phyloP scores from a whole-genome alignment of 495 filamentous ascomycete genomes.

The Usnea hakonensis region DNA sequence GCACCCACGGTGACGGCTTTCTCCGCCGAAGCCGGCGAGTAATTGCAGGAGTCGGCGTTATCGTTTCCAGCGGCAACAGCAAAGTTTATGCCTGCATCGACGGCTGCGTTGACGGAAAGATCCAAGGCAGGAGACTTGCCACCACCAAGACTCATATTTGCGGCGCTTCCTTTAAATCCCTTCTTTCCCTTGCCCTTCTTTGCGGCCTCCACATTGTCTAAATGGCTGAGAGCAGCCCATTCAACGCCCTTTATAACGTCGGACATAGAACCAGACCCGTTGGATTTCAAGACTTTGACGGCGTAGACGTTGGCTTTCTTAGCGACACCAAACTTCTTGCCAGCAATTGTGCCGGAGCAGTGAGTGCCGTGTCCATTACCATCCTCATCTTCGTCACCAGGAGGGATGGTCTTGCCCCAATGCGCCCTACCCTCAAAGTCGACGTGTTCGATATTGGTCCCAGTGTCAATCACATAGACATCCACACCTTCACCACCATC shows the following conservation, averaged over 20 bases:
- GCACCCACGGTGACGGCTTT: constrained; percentile 96
- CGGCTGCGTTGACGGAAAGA: constrained; percentile 86
- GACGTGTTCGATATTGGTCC: constrained; percentile 85
- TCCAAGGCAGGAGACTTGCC: constrained; percentile 90
- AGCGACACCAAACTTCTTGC: constrained; percentile 97
- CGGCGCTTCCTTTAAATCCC: constrained; percentile 95
- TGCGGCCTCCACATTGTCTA: constrained; percentile 61
- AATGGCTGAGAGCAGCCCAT: constrained; percentile 76
- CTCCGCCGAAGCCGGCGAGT: constrained; percentile 91
- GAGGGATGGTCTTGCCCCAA: constrained; percentile 96
- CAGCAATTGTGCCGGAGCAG: constrained; percentile 95
- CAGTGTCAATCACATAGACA: constrained; percentile 98
- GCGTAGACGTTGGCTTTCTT: constrained; percentile 97
- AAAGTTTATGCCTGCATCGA: constrained; percentile 86
- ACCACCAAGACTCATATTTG: constrained; percentile 98
- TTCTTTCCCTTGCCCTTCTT: constrained; percentile 76
- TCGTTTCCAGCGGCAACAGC: constrained; percentile 98
- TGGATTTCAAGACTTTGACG: constrained; percentile 95
- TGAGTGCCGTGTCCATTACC: constrained; percentile 99
- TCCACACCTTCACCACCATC: constrained; percentile 97
- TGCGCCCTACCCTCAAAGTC: constrained; percentile 93
- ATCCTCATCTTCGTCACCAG: constrained; percentile 75
- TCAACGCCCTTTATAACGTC: constrained; percentile 98
- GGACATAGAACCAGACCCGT: constrained; percentile 96
- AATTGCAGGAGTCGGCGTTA: constrained; percentile 97